A percentile compares a stretch with the other conserved stretches of the same genome.
phyloP scores from a whole-genome alignment of 805 yeast genomes.

The Ogataea salicorniae region DNA sequence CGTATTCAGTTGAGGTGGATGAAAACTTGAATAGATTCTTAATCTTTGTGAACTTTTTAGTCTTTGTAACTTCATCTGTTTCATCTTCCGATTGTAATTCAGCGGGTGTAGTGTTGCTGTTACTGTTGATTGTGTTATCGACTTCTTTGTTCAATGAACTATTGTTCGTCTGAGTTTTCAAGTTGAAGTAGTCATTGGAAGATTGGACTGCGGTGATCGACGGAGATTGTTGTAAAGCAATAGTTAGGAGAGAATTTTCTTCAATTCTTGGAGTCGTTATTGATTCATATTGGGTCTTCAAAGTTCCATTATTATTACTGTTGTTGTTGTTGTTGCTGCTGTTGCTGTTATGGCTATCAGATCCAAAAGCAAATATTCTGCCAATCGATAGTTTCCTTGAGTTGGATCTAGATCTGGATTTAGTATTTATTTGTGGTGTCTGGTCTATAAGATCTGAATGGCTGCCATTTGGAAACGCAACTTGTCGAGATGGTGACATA shows the following conservation, averaged over 20 bases:
- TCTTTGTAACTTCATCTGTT: slow-evolving; percentile 13
- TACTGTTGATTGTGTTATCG: slow-evolving; percentile 1
- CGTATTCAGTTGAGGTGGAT: slow-evolving; percentile 8
- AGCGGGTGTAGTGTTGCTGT: not conserved
- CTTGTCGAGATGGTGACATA: not conserved
- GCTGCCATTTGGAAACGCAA: not conserved
- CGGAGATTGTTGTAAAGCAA: slow-evolving; percentile 5
- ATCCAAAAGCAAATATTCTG: slow-evolving; percentile 35
- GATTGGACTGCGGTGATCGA: too few species aligned
- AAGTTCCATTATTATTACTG: not conserved
- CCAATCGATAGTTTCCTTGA: slow-evolving; percentile 34
- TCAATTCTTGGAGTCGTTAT: slow-evolving; percentile 15
- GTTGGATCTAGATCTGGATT: slow-evolving; percentile 36
- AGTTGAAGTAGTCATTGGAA: too few species aligned
- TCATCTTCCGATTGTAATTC: slow-evolving; percentile 10
- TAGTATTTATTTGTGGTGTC: not conserved
- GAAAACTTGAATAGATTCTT: slow-evolving; percentile 27
- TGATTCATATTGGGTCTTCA: slow-evolving; percentile 4
- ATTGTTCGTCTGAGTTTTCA: not conserved
- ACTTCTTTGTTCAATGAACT: not conserved
- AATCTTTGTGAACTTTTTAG: slow-evolving; percentile 23
- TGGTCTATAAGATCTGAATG: not conserved
- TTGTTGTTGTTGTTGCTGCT: not conserved
- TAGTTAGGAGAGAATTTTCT: slow-evolving; percentile 15
- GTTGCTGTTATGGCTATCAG: slow-evolving; percentile 11